A percentile compares a stretch with the other conserved stretches of the same genome.
Evolutionary conservation across 2,329 filamentous ascomycete genomes (phyloP).

Genomic region (Fusarium buharicum): DNA sequence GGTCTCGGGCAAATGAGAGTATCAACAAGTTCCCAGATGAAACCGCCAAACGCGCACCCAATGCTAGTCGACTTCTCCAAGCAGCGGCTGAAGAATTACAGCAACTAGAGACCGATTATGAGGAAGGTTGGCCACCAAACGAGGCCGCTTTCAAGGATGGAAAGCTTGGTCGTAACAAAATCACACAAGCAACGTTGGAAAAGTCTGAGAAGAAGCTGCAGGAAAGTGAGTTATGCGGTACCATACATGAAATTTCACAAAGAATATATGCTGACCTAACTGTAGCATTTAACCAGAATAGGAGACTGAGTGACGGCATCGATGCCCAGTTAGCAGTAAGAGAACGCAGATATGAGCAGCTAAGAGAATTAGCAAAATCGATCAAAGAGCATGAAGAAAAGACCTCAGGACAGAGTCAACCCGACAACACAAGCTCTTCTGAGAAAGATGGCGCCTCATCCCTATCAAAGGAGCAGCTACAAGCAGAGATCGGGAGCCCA

Average conservation of each 20-base stretch:
- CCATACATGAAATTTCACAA: background rate
- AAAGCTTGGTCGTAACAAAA: background rate
- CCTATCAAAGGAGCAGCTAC: background rate
- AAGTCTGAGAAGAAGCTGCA: background rate
- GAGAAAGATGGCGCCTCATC: background rate
- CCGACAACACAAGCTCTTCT: background rate
- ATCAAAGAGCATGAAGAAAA: background rate
- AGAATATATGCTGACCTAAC: background rate
- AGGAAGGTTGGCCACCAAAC: constrained; percentile 4
- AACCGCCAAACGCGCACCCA: background rate
- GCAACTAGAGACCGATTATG: background rate
- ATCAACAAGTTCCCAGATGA: background rate
- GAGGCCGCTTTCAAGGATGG: background rate
- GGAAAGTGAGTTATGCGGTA: constrained; percentile 6
- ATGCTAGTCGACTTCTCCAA: background rate
- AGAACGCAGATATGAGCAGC: background rate
- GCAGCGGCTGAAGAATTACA: background rate
- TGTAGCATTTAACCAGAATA: background rate
- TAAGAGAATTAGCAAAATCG: background rate
- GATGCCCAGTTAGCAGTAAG: background rate
- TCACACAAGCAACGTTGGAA: background rate
- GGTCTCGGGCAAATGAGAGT: background rate
- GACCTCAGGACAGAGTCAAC: too few species aligned
- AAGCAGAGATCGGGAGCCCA: background rate
- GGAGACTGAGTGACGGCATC: background rate